Base-by-base conservation (phyloP, 768 basidiomycete genomes). In the Rossbeevera mucosa region DNA sequence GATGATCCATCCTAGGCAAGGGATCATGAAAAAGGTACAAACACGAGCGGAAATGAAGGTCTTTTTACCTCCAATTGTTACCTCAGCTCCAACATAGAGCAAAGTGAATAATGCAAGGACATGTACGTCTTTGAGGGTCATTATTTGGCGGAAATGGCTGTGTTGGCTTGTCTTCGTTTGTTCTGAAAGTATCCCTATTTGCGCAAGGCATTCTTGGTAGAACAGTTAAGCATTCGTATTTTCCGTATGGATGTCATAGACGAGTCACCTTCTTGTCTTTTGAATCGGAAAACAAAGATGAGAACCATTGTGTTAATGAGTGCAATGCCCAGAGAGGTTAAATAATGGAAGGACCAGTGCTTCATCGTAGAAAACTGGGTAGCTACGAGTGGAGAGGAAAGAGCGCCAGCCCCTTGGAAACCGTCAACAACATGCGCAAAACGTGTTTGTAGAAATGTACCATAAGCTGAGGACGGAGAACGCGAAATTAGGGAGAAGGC, bases 241-340 rank as follows among this genome's bases (percentile, higher is more conserved):
- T 38, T 30, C 26, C 2, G 21, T 20, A 45, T 28, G 38, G 30
- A 36, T 20, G 5, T 11, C 7, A 12, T 11, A 51, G 26, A 22
- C 7, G 28, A 3, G 4, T 16, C 53, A 83, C 88, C 82, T 60
- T 91, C 84, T 62, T 89, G 85, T 0, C 71, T 76, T 63, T 81
- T 81, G 51, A 86, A 69, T 12, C 78, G 75, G 71, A 93, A 91
- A 18, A 87, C 78, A 5, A 61, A 45, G 2, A 76, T 51, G 2
- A 92, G 69, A 3, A 79, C 44, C 7, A 77, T 29, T 1, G 77
- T 72, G 56, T 87, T 90, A 31, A 74, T 56, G 2, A 82, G 47
- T 0, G 86, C 80, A 16, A 93, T 62, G 1, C 81, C 86, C 0
- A 91, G 71, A 0, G 88, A 87, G 2, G 72, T 71, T 3, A 74